phyloP scores from a whole-genome alignment of 352 stramenopile genomes.

The Globisporangium parvum region DNA sequence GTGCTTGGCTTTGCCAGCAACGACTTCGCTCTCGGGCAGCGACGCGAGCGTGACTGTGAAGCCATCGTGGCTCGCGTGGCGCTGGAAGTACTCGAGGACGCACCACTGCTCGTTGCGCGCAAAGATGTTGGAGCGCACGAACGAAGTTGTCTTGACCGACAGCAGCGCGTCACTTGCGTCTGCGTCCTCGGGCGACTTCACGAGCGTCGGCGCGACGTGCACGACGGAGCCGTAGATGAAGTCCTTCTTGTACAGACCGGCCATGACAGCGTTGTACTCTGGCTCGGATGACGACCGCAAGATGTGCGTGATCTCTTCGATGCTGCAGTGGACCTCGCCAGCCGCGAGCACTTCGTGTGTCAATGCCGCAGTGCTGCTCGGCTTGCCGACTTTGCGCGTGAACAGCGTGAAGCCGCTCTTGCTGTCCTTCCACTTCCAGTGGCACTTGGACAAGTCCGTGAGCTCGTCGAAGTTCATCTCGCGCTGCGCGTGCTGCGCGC shows the following conservation, averaged over 20 bases:
- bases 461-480: slow-evolving; percentile 11
- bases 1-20: no score
- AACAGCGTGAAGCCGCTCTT: slow-evolving; percentile 15
- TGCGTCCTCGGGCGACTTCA: slow-evolving; percentile 1
- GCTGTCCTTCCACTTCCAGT: slow-evolving; percentile 15
- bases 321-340: slow-evolving; percentile 10
- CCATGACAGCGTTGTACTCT: slow-evolving; percentile 12
- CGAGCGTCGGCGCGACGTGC: slow-evolving; percentile 2
- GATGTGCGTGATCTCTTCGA: slow-evolving; percentile 7
- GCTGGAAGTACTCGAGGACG: slow-evolving; percentile 26
- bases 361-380: not conserved
- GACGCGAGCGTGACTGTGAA: no score
- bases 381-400: slow-evolving; percentile 2
- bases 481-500: not conserved
- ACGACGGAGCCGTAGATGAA: slow-evolving; percentile 38
- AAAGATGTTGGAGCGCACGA: slow-evolving; percentile 30
- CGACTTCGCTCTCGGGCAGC: no score
- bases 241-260: slow-evolving; percentile 10
- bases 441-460: slow-evolving; percentile 8
- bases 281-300: not conserved
- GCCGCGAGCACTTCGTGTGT: slow-evolving; percentile 7
- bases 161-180: no score
- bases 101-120: slow-evolving; percentile 37
- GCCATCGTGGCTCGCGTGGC: slow-evolving; percentile 1
- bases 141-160: slow-evolving; percentile 5